phyloP scores from a whole-genome alignment of 2,329 filamentous ascomycete genomes.

The Nigrospora oryzae region DNA sequence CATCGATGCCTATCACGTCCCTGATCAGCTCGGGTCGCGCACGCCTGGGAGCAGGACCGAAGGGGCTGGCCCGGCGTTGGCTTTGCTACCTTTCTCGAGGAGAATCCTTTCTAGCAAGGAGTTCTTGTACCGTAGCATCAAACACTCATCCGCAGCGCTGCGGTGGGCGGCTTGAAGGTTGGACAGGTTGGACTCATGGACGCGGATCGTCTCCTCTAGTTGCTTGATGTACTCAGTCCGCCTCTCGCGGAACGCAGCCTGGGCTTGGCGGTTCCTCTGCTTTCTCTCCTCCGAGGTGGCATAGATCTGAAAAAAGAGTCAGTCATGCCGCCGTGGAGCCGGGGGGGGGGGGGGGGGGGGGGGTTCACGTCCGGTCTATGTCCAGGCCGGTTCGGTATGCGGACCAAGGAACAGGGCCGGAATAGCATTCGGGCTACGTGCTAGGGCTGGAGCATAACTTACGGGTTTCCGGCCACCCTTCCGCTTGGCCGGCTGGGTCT shows the following conservation, averaged over 20 bases:
- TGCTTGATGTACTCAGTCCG: constrained; percentile 99
- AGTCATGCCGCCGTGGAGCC: constrained; percentile 2
- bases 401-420: neutral
- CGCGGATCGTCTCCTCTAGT: constrained; percentile 92
- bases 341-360: constrained; percentile 7
- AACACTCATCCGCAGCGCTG: constrained; percentile 87
- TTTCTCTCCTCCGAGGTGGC: constrained; percentile 98
- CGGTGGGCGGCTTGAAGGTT: constrained; percentile 91
- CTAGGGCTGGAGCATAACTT: constrained; percentile 25
- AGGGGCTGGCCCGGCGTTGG: no score
- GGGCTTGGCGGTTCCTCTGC: constrained; percentile 92
- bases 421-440: no score
- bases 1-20: constrained; percentile 69
- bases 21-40: neutral
- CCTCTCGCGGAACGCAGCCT: constrained; percentile 93
- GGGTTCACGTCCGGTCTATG: neutral
- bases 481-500: constrained; percentile 70
- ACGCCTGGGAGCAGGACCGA: neutral
- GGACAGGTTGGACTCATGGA: constrained; percentile 89
- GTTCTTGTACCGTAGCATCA: constrained; percentile 98
- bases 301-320: constrained; percentile 63
- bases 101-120: constrained; percentile 91
- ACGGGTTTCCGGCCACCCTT: constrained; percentile 98
- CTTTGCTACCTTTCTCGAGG: constrained; percentile 73
- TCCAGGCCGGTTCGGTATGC: neutral